A percentile compares a stretch with the other conserved stretches of the same genome.
Evolutionary conservation across 768 basidiomycete species (phyloP).

Genomic region (Trametes punicea): DNA sequence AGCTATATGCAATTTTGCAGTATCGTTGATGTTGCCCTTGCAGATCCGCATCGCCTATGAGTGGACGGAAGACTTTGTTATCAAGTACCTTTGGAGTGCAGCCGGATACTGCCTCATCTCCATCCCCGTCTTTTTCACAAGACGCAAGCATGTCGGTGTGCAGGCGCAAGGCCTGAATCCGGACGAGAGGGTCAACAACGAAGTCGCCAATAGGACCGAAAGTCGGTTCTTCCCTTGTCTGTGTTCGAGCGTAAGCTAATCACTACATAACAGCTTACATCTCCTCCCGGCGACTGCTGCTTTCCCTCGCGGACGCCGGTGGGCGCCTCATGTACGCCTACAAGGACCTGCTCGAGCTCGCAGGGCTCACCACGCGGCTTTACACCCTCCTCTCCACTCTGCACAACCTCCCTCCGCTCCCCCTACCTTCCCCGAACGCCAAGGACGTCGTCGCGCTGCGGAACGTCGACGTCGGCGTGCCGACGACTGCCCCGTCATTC

Average conservation of each 20-base stretch:
- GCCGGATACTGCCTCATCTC: conserved; percentile 90
- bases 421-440: conserved; percentile 41
- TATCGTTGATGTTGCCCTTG: neutral
- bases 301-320: conserved; percentile 96
- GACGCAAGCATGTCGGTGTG: conserved; percentile 35
- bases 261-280: conserved; percentile 62
- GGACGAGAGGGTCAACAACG: conserved; percentile 24
- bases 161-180: conserved; percentile 14
- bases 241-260: neutral
- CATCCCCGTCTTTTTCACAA: conserved; percentile 79
- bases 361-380: conserved; percentile 86
- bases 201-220: conserved; percentile 49
- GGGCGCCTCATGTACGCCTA: conserved; percentile 96
- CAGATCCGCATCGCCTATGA: conserved; percentile 88
- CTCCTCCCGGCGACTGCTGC: conserved; percentile 83
- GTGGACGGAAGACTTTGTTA: conserved; percentile 96
- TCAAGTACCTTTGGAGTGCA: conserved; percentile 95
- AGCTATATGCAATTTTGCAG: neutral
- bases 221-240: conserved; percentile 30
- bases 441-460: conserved; percentile 55
- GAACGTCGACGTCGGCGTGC: conserved; percentile 71
- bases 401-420: conserved; percentile 55
- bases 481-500: conserved; percentile 16
- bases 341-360: conserved; percentile 93
- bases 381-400: conserved; percentile 86